Evolutionary conservation across 208 protist genomes (phyloP), one percentile per base, ranked within the genome.

Genomic region (Cochliopodium minus): DNA sequence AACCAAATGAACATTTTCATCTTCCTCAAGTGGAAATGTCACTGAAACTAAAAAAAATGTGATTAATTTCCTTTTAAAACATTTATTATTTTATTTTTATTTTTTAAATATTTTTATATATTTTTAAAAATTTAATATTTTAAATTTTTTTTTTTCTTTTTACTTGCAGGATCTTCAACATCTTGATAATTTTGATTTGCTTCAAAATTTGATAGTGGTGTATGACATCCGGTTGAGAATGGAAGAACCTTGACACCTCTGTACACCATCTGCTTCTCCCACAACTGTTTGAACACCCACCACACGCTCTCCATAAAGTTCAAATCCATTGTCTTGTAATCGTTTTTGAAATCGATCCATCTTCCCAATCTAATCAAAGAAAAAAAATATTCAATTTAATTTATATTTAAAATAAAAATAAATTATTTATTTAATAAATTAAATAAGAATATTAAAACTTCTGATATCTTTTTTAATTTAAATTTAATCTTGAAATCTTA

Each of bases 151-250:
- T n/a, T n/a, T n/a, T n/a, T n/a, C n/a, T n/a, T 20, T 23, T 13
- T 57, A 15, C 56, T 42, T 22, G 67, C 59, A 23, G 88, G 87
- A 69, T 99, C 96, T 26, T 58, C 70, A 13, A 96, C 92, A 13
- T 97, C 85, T 64, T 93, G 90, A 77, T 99, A 99, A 69, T 97
- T 94, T 45, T 87, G 73, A 64, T 85, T 83, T 7, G 92, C 91
- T 81, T 99, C 96, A 70, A 99, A 99, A 77, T 99, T 99, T 62
- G 92, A 98, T 5, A 99, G 83, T 42, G 95, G 91, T 25, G 96
- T 99, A 9, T 79, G 85, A 72, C 91, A 97, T 40, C 74, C 91
- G 28, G 88, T 96, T 7, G 90, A 97, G 68, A 85, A 97, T 20
- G 95, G 93, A 92, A 99, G 97, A n/a, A 99, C 92, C 61, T 96